Percentiles rank a stretch among this genome's conserved stretches.
Conservation (phyloP, 177 flowering plant genomes). For the Vitis hybrid region DNA sequence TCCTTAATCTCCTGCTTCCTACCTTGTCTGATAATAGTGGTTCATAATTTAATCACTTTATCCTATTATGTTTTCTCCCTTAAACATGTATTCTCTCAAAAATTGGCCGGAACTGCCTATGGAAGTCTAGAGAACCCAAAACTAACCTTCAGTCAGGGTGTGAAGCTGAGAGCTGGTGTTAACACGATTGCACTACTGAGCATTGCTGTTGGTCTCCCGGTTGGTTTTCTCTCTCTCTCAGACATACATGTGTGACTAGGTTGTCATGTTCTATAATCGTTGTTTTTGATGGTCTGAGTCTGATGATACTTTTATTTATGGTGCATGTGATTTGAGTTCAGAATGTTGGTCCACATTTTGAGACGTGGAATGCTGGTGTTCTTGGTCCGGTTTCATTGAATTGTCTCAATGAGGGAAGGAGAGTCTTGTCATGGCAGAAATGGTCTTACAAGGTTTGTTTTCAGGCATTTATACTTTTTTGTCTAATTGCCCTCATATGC, state of each 20-base stretch:
- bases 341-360: constrained; percentile 89
- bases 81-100: not conserved
- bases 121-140: constrained; percentile 79
- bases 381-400: constrained; percentile 77
- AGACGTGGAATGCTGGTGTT: constrained; percentile 88
- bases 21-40: not conserved
- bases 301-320: not conserved
- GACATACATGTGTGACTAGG: not conserved
- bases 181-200: constrained; percentile 68
- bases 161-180: constrained; percentile 58
- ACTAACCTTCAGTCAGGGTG: constrained; percentile 56
- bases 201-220: constrained; percentile 71
- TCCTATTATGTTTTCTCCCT: not conserved
- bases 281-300: not conserved
- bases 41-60: not conserved
- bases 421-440: constrained; percentile 83
- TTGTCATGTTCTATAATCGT: not conserved
- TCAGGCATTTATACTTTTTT: constrained; percentile 8
- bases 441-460: constrained; percentile 82
- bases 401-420: constrained; percentile 74
- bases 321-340: constrained; percentile 22
- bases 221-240: constrained; percentile 26
- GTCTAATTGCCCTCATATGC: constrained; percentile 4
- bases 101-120: constrained; percentile 65
- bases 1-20: not conserved